phyloP scores from a whole-genome alignment of 2,329 filamentous ascomycete genomes.

The Leptosphaerulina australis region DNA sequence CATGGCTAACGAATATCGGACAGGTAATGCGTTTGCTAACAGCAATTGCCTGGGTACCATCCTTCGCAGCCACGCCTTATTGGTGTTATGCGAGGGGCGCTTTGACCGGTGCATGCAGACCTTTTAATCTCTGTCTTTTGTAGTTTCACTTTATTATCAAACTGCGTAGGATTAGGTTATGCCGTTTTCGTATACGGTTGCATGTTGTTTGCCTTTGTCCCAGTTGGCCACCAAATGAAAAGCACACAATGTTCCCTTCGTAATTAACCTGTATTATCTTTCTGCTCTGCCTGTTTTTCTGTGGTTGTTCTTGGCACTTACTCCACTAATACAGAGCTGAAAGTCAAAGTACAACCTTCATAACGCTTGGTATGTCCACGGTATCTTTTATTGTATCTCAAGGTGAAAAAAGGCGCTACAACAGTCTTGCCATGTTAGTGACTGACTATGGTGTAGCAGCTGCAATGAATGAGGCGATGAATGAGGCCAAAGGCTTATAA shows the following conservation, averaged over 20 bases:
- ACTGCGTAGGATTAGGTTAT: not conserved
- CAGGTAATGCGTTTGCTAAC: not conserved
- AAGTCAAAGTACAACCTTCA: too few relatives aligned
- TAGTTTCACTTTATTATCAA: not conserved
- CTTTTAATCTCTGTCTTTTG: conserved; percentile 1
- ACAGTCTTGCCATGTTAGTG: too few relatives aligned
- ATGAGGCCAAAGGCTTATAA: too few relatives aligned
- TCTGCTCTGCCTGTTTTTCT: too few relatives aligned
- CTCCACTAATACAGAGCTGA: too few relatives aligned
- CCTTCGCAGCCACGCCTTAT: not conserved
- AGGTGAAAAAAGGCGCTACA: too few relatives aligned
- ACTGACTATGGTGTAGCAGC: too few relatives aligned
- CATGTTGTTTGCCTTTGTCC: conserved; percentile 11
- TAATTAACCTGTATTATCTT: too few relatives aligned
- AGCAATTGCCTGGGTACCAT: not conserved
- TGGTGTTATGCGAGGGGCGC: conserved; percentile 8
- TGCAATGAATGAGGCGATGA: too few relatives aligned
- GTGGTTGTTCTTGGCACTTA: not conserved
- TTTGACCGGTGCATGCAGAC: conserved; percentile 1
- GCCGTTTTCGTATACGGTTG: conserved; percentile 5
- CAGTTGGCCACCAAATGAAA: not conserved
- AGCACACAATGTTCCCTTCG: not conserved
- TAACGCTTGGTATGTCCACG: too few relatives aligned
- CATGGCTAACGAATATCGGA: not conserved
- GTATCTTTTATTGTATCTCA: too few relatives aligned